Base-by-base conservation (phyloP, 2,329 filamentous ascomycete genomes). In the Penicillium sp. region DNA sequence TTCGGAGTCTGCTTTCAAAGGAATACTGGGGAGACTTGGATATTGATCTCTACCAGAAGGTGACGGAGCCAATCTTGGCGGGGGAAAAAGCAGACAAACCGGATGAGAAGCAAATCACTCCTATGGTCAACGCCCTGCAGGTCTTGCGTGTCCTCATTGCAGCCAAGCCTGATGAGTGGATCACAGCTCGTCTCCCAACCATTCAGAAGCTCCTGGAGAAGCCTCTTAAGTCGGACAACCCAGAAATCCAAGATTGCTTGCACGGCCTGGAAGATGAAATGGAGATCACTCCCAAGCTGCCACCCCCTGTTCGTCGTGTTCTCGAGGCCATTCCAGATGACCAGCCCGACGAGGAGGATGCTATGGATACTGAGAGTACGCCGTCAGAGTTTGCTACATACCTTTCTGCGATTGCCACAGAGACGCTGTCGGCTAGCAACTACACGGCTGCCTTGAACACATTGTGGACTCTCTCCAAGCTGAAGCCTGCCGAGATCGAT, bases 1-100 rank as follows among this genome's bases (percentile, higher is more conserved):
- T 99, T 19, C 86, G 90, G 66, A 92, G 95, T 68, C 83, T 99
- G 39, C 81, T 99, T 24, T 92, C 94, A 59, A 88, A 91, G 16
- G 87, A 89, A 39, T 92, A 93, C 70, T 99, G 95, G 96, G 89
- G 88, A 37, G 93, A 98, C 70, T 81, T 97, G 36, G 92, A 97
- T 51, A 83, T 98, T 19, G 94, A 98, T 69, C 82, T 98, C 64
- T 95, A 97, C 68, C 89, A 90, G 4, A 96, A 95, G 69, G 89
- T 94, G 56, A 95, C 92, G 0, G 93, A 97, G 63, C 87, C 91
- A 43, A 89, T 97, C 56, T 79, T 97, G 13, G 87, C 89, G 2
- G 88, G 89, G 52, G 95, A 98, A 10, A 93, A 92, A 75, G 88
- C 90, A 56, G 89, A 92, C 52, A 90, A 91, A 69, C 85, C 83